These are phyloP conservation scores for Salix arbutifolia DNA, from an alignment of 345 rosid genomes.

Conservation along the genomic window DNA sequence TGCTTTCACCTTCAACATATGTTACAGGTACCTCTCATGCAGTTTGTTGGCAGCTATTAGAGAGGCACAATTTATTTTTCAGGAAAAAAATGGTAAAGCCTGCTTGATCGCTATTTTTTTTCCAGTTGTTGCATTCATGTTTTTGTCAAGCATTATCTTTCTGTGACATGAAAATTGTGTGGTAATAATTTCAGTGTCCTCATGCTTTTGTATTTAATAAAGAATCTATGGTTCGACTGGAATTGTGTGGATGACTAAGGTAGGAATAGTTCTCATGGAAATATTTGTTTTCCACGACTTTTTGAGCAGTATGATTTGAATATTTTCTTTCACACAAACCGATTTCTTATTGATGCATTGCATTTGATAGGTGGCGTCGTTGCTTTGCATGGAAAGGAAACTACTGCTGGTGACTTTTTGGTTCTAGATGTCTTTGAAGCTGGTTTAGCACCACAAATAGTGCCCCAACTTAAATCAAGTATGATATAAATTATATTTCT, in stretches of 20 bases:
- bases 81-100: background rate
- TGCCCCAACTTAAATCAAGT: constrained; percentile 56
- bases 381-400: constrained; percentile 86
- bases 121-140: background rate
- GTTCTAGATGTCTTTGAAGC: constrained; percentile 88
- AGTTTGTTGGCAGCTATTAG: background rate
- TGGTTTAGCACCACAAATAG: constrained; percentile 78
- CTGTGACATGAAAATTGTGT: background rate
- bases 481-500: constrained; percentile 21
- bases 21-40: constrained; percentile 61
- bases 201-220: background rate
- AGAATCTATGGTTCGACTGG: background rate
- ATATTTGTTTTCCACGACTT: background rate
- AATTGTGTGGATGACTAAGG: background rate
- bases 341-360: constrained; percentile 16
- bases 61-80: background rate
- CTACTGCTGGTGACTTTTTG: constrained; percentile 67
- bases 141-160: background rate
- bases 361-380: constrained; percentile 63
- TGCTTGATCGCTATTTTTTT: background rate
- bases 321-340: constrained; percentile 4
- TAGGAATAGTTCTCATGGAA: background rate
- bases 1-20: constrained; percentile 53
- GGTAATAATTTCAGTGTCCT: background rate
- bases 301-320: background rate